phyloP scores from a whole-genome alignment of 2,329 filamentous ascomycete genomes.

The Penicillium olsonii region DNA sequence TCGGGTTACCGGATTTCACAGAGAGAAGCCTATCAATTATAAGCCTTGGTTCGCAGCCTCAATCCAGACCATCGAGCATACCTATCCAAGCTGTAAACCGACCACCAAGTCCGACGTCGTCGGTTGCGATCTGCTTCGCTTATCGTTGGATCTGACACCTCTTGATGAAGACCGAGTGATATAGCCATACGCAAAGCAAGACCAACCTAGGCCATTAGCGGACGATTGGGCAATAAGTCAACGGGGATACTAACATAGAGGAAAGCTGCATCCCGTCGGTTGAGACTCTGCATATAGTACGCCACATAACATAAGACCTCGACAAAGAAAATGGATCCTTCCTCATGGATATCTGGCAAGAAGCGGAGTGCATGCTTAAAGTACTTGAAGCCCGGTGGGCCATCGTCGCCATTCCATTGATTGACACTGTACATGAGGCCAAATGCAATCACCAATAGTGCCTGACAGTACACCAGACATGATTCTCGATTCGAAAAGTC shows the following conservation, averaged over 20 bases:
- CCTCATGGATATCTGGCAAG: conserved; percentile 58
- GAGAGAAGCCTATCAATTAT: conserved; percentile 44
- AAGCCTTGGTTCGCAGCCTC: not conserved
- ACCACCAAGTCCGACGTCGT: conserved; percentile 58
- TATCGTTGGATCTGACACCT: conserved; percentile 45
- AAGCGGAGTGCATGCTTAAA: conserved; percentile 55
- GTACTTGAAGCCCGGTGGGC: conserved; percentile 58
- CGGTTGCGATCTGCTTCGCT: conserved; percentile 50
- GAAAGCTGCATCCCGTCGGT: conserved; percentile 57
- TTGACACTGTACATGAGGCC: conserved; percentile 61
- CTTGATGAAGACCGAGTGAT: conserved; percentile 58
- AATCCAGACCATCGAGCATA: conserved; percentile 7
- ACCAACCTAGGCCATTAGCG: conserved; percentile 42
- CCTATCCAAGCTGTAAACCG: conserved; percentile 57
- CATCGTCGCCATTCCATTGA: conserved; percentile 54
- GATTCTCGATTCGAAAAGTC: conserved; percentile 49
- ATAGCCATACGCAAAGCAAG: conserved; percentile 60
- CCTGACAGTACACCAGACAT: conserved; percentile 54
- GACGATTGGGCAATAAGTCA: not conserved
- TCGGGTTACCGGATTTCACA: conserved; percentile 57
- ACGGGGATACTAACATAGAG: conserved; percentile 43
- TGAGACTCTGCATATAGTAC: conserved; percentile 61
- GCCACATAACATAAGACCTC: conserved; percentile 57
- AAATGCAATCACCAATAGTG: conserved; percentile 56
- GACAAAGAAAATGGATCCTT: conserved; percentile 56